A percentile compares a stretch with the other conserved stretches of the same genome.
These are phyloP conservation scores for Paecilomyces niveus DNA, from an alignment of 2,329 filamentous ascomycete species.

Conservation along the genomic window DNA sequence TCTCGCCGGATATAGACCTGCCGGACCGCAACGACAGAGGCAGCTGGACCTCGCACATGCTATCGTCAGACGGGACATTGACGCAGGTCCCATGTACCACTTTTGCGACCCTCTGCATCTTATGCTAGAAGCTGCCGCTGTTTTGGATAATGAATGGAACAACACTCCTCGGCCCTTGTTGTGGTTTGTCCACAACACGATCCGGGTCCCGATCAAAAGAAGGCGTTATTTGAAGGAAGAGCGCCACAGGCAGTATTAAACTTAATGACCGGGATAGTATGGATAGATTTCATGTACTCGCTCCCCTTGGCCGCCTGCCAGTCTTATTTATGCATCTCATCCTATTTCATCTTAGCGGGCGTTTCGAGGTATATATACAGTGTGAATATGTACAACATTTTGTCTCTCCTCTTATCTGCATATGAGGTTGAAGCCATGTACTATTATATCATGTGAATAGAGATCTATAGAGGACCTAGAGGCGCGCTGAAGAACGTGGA, in stretches of 20 bases:
- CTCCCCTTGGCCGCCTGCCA: background rate
- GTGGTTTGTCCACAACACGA: conserved; percentile 27
- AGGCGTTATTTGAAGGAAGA: background rate
- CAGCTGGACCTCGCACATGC: conserved; percentile 19
- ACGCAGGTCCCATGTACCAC: conserved; percentile 13
- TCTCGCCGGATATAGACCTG: conserved; percentile 13
- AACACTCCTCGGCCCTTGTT: conserved; percentile 14
- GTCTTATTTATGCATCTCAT: background rate
- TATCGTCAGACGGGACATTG: conserved; percentile 23
- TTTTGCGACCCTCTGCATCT: conserved; percentile 17
- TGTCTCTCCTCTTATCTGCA: background rate
- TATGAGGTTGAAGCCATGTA: background rate
- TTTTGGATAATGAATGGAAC: conserved; percentile 26
- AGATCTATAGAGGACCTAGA: background rate
- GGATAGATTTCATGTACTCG: background rate
- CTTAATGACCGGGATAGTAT: background rate
- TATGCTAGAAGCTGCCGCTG: conserved; percentile 29
- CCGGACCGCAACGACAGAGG: conserved; percentile 15
- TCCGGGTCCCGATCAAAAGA: conserved; percentile 21
- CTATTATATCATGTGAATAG: background rate
- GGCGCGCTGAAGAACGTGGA: no score
- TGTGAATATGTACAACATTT: background rate
- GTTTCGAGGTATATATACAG: background rate
- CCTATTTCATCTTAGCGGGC: background rate
- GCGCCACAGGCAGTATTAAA: background rate